Percentiles rank a stretch among this genome's conserved stretches.
Evolutionary conservation across 768 basidiomycete species (phyloP).

Genomic region (Guyanaporus albipodus): DNA sequence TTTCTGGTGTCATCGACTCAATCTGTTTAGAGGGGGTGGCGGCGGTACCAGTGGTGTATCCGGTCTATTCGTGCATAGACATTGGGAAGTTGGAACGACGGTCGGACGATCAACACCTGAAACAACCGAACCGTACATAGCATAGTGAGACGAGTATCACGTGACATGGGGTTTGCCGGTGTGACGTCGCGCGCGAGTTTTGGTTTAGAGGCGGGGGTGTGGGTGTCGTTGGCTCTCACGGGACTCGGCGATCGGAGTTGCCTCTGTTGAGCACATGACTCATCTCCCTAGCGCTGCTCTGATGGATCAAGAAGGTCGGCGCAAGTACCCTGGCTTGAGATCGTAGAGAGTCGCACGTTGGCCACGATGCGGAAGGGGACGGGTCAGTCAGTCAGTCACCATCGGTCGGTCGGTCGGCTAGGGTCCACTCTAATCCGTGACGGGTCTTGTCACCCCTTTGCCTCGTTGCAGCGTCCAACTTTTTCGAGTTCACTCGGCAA

Average conservation of each 20-base stretch:
- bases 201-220: too few relatives aligned
- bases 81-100: neutral
- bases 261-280: neutral
- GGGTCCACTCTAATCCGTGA: too few relatives aligned
- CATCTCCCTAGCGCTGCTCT: neutral
- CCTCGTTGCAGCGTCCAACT: conserved; percentile 22
- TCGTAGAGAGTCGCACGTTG: neutral
- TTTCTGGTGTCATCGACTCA: neutral
- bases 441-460: too few relatives aligned
- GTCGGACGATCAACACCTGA: neutral
- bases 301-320: neutral
- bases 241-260: neutral
- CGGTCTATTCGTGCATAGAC: neutral
- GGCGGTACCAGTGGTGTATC: neutral
- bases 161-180: too few relatives aligned
- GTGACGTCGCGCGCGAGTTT: too few relatives aligned
- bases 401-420: too few relatives aligned
- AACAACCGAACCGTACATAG: too few relatives aligned
- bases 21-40: neutral
- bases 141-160: too few relatives aligned
- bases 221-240: too few relatives aligned
- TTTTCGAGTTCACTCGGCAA: conserved; percentile 3
- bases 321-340: neutral
- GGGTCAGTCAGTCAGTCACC: too few relatives aligned
- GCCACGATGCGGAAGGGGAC: neutral